Base-by-base conservation (phyloP, 1,139 yeast genomes). In the Yamadazyma trypodendri region DNA sequence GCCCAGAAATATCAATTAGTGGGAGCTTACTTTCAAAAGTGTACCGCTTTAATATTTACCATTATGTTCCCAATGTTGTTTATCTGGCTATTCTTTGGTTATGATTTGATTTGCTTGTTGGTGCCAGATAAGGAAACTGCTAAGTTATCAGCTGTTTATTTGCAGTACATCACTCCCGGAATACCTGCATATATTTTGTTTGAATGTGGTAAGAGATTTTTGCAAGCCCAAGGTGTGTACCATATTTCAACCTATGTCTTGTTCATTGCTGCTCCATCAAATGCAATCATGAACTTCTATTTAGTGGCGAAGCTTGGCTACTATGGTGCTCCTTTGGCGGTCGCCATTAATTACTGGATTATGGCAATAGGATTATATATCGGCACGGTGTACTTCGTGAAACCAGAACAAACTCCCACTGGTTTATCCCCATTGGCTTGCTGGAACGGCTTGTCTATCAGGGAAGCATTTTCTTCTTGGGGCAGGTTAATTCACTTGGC, bases 291-390 rank as follows among this genome's bases (percentile, higher is more conserved):
- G 77, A 77, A 75, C 48, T 60, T 63, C 38, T 36, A 60, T 3
- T 65, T 77, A 28, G 70, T 60, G 23, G 54, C 60, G 21, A 49
- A 42, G 29, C 45, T 65, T 22, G 72, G 73, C 2, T 77, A 72
- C 50, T 56, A 71, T 34, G 83, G 83, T 7, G 82, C 82, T 1
- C 83, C 83, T 12, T 60, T 76, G 24, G 79, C 82, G 1, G 82
- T 77, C 11, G 73, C 77, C 12, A 68, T 75, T 34, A 77, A 75
- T 48, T 77, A 77, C 47, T 75, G 80, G 70, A 49, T 77, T 15
- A 77, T 77, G 82, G 77, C 69, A 7, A 28, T 67, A 12, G 79
- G 79, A 0, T 59, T 77, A 33, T 55, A 59, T 3, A 39, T 63
- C 10, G 63, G 67, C 27, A 75, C 79, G 1, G 39, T 72, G 3